Evolutionary conservation across 129 eudicot genomes (phyloP), one percentile per base, ranked within the genome.

Genomic region (Cynara cardunculus): DNA sequence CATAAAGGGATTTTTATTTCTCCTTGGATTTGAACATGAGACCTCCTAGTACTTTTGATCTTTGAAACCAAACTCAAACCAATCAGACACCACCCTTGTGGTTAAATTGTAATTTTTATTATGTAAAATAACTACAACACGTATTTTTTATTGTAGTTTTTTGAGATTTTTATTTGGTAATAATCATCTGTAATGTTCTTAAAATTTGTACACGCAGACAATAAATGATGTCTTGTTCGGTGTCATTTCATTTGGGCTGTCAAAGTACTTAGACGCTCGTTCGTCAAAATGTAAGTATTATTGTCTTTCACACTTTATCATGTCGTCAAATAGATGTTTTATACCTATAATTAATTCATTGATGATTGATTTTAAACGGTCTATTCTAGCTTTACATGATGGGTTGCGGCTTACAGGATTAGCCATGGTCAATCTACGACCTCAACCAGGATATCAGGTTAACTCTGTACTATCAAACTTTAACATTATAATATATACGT

Each of bases 151-250:
- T 37, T 0, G 7, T 5, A 34, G 7, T 5, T 5, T 30, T 32
- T 32, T 34, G 39, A 34, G 39, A 6, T 34, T 34, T n/a, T n/a
- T n/a, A n/a, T n/a, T n/a, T n/a, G n/a, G n/a, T n/a, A n/a, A n/a
- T n/a, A n/a, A n/a, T n/a, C n/a, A n/a, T n/a, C n/a, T n/a, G n/a
- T n/a, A n/a, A n/a, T n/a, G n/a, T n/a, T 56, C 65, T 56, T 10
- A 56, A 46, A 56, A 19, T 56, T 0, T 53, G 5, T 56, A 18
- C 59, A 74, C 69, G 89, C 93, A 93, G 98, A 93, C 98, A 2
- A 89, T 93, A 26, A 93, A 93, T 73, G 98, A 93, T 18, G 96
- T 93, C 21, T 86, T 91, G 10, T 85, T 91, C 49, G 96, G 94
- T 25, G 77, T 93, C 25, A 78, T 93, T 64, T 91, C 97, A 39